These are phyloP conservation scores for Colletotrichum musicola DNA, from an alignment of 2,329 filamentous ascomycete species.

Conservation along the genomic window DNA sequence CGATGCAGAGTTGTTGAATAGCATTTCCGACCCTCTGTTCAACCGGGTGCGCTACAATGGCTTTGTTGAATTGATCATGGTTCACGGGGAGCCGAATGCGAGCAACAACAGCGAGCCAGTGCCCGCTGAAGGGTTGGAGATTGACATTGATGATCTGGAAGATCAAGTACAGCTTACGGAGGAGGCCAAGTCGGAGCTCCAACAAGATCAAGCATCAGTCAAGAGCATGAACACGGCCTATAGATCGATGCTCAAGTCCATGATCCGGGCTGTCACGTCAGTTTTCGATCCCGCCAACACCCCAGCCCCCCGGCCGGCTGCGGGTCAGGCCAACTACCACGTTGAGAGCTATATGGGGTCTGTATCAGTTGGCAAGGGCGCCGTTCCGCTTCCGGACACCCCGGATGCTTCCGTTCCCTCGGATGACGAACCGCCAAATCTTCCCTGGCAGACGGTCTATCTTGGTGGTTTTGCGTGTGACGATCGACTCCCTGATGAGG, in stretches of 20 bases:
- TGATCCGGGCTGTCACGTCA: slow-evolving; percentile 61
- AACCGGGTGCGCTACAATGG: slow-evolving; percentile 80
- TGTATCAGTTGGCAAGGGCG: slow-evolving; percentile 67
- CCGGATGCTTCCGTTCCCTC: slow-evolving; percentile 64
- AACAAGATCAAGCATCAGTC: slow-evolving; percentile 42
- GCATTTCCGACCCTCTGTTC: slow-evolving; percentile 86
- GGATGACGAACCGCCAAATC: slow-evolving; percentile 52
- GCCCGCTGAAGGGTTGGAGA: slow-evolving; percentile 22
- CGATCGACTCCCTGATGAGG: slow-evolving; percentile 64
- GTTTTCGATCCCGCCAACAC: slow-evolving; percentile 55
- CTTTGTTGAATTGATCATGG: slow-evolving; percentile 80
- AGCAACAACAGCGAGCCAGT: slow-evolving; percentile 44
- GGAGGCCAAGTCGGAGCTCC: slow-evolving; percentile 26
- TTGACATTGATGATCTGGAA: slow-evolving; percentile 35
- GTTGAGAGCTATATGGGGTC: slow-evolving; percentile 62
- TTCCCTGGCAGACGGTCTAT: slow-evolving; percentile 79
- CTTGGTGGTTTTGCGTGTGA: slow-evolving; percentile 78
- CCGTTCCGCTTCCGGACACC: slow-evolving; percentile 77
- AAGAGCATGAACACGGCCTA: slow-evolving; percentile 44
- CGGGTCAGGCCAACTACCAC: slow-evolving; percentile 45
- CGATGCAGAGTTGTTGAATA: slow-evolving; percentile 79
- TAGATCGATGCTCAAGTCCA: slow-evolving; percentile 60
- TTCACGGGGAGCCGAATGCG: slow-evolving; percentile 52
- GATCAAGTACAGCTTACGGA: slow-evolving; percentile 36
- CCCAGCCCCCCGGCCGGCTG: slow-evolving; percentile 46